Percentiles rank a stretch among this genome's conserved stretches.
phyloP scores from a whole-genome alignment of 768 basidiomycete genomes.

The Gloeopeniophorella convolvens region DNA sequence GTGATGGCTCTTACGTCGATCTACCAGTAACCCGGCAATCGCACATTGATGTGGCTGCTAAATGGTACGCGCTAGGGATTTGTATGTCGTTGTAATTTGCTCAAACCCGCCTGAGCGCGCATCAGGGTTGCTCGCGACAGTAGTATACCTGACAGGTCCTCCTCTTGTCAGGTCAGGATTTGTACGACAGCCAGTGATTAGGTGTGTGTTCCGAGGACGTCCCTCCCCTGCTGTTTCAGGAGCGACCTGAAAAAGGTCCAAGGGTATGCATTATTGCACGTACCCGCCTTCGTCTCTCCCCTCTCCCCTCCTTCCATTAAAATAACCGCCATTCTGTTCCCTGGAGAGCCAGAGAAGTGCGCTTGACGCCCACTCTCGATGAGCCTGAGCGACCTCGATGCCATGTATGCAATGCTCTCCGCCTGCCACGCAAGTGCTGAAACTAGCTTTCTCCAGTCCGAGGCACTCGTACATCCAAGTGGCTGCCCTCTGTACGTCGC shows the following conservation, averaged over 20 bases:
- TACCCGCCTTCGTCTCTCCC: no score
- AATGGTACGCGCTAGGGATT: not conserved
- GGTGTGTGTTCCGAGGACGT: not conserved
- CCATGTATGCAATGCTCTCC: not conserved
- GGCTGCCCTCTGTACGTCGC: not conserved
- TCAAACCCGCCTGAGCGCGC: not conserved
- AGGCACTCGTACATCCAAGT: not conserved
- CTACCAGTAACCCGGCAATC: not conserved
- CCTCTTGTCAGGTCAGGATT: not conserved
- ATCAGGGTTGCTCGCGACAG: not conserved
- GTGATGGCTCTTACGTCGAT: conserved; percentile 7
- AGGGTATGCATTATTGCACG: no score
- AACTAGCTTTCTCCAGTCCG: not conserved
- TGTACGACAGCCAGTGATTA: not conserved
- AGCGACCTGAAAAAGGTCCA: no score
- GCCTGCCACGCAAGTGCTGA: not conserved
- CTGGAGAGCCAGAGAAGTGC: no score
- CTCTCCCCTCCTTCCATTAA: not conserved
- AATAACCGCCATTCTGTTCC: no score
- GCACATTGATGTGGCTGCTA: not conserved
- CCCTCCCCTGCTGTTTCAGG: no score
- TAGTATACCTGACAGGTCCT: not conserved
- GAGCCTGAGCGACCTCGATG: not conserved
- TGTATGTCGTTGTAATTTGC: not conserved
- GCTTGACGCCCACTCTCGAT: no score